Evolutionary conservation across 148 eudicot species (phyloP).

Genomic region (Polygonum maritimum): DNA sequence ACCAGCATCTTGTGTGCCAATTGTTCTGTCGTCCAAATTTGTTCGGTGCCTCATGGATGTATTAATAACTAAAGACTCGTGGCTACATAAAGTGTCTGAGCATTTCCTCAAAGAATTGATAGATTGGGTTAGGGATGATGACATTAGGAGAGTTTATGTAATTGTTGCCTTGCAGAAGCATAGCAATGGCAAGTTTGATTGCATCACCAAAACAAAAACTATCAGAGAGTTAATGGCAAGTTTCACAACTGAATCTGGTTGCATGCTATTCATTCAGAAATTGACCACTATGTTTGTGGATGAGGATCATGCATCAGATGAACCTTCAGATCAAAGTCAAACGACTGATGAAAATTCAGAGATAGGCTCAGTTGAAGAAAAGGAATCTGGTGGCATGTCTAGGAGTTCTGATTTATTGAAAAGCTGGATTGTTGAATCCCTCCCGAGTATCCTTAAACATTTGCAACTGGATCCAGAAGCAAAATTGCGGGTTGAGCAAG

Average conservation of each 20-base stretch:
- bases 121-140: slow-evolving; percentile 68
- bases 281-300: slow-evolving; percentile 75
- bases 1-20: slow-evolving; percentile 59
- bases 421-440: slow-evolving; percentile 83
- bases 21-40: slow-evolving; percentile 65
- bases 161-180: slow-evolving; percentile 82
- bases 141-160: slow-evolving; percentile 58
- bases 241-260: slow-evolving; percentile 72
- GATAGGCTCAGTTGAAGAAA: slow-evolving; percentile 58
- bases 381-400: slow-evolving; percentile 42
- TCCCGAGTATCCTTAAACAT: slow-evolving; percentile 58
- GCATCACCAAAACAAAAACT: slow-evolving; percentile 57
- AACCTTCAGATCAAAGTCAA: slow-evolving; percentile 89
- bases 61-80: slow-evolving; percentile 65
- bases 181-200: slow-evolving; percentile 82
- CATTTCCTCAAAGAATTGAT: slow-evolving; percentile 60
- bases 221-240: slow-evolving; percentile 71
- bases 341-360: slow-evolving; percentile 86
- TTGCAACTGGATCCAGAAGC: slow-evolving; percentile 62
- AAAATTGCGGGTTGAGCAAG: slow-evolving; percentile 67
- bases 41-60: slow-evolving; percentile 84
- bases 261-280: slow-evolving; percentile 63
- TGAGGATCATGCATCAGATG: slow-evolving; percentile 60
- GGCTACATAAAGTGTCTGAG: slow-evolving; percentile 78
- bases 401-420: slow-evolving; percentile 56